phyloP scores from a whole-genome alignment of 1,284 basidiomycete genomes.

The Puccinia polysora region DNA sequence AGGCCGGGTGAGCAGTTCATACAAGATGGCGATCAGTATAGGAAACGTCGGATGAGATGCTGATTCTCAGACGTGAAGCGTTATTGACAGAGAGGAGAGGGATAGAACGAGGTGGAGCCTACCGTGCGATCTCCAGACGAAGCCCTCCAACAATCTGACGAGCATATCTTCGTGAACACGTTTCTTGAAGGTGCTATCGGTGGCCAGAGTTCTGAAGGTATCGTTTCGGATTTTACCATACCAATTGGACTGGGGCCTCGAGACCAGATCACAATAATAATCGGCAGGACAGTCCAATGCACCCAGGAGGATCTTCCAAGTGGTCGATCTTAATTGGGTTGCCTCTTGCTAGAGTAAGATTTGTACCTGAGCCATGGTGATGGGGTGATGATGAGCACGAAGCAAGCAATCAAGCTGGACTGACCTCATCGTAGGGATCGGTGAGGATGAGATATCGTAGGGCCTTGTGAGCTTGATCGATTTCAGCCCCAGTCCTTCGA shows the following conservation, averaged over 20 bases:
- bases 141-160: conserved; percentile 88
- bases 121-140: conserved; percentile 91
- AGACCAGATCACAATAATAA: conserved; percentile 32
- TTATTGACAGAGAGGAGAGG: not conserved
- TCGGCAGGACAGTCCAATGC: conserved; percentile 27
- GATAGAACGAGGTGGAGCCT: conserved; percentile 45
- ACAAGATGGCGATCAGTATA: no score
- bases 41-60: no score
- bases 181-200: conserved; percentile 89
- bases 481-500: conserved; percentile 21
- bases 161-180: conserved; percentile 92
- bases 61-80: no score
- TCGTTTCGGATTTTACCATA: conserved; percentile 58
- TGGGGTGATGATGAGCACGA: not conserved
- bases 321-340: conserved; percentile 19
- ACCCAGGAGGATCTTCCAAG: conserved; percentile 41
- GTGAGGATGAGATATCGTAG: conserved; percentile 27
- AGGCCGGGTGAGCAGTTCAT: no score
- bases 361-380: no score
- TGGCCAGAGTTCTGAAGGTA: conserved; percentile 75
- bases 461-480: conserved; percentile 29
- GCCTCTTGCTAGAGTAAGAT: conserved; percentile 21
- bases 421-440: conserved; percentile 35
- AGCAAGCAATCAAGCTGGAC: not conserved
- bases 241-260: conserved; percentile 28